Evolutionary conservation across 345 rosid species (phyloP).

Genomic region (Citrus reticulata): DNA sequence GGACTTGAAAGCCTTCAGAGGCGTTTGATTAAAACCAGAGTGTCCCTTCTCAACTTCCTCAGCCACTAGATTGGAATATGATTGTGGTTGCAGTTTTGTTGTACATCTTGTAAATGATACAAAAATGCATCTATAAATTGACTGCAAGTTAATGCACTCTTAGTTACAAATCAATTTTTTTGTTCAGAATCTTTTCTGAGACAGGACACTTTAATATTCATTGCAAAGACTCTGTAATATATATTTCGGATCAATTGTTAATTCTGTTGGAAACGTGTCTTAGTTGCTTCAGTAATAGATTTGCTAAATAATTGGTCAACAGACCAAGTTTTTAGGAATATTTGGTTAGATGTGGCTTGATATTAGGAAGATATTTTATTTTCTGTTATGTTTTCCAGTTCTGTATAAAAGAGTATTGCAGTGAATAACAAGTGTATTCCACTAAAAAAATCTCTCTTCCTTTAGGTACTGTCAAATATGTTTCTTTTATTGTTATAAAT

Average conservation of each 20-base stretch:
- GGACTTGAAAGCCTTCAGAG: conserved; percentile 11
- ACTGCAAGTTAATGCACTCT: background rate
- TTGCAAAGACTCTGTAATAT: background rate
- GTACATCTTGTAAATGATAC: background rate
- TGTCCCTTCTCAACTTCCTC: conserved; percentile 25
- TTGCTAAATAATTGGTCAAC: too few species aligned
- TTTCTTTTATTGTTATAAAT: too few species aligned
- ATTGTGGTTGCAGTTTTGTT: background rate
- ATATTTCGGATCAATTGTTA: background rate
- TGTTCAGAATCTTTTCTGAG: background rate
- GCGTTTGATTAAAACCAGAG: conserved; percentile 20
- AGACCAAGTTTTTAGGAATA: too few species aligned
- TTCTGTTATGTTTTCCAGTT: too few species aligned
- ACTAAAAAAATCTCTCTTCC: too few species aligned
- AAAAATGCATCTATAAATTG: background rate
- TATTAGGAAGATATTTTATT: too few species aligned
- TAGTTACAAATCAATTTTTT: background rate
- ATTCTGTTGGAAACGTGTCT: background rate
- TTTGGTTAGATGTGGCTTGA: too few species aligned
- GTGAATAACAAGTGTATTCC: too few species aligned
- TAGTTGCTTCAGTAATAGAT: too few species aligned
- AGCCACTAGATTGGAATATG: conserved; percentile 15
- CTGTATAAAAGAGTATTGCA: too few species aligned
- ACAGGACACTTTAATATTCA: background rate
- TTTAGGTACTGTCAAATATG: too few species aligned